These are phyloP conservation scores for Penicillium brasilianum DNA, from an alignment of 2,329 filamentous ascomycete species.

Conservation along the genomic window DNA sequence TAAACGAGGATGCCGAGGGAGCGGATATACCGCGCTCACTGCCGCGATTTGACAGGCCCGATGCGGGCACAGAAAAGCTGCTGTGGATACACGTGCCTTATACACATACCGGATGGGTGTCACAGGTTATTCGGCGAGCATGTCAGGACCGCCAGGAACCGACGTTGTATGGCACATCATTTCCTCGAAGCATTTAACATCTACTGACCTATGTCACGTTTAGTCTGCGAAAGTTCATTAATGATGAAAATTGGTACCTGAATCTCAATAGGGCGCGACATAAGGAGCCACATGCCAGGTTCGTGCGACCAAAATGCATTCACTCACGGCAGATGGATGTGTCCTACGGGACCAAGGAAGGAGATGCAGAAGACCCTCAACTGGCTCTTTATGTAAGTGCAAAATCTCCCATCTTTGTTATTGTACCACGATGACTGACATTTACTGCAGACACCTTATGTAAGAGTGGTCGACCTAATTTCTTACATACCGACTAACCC, in stretches of 20 bases:
- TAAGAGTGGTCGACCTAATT: slow-evolving; percentile 14
- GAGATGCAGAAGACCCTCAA: slow-evolving; percentile 28
- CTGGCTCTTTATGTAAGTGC: slow-evolving; percentile 39
- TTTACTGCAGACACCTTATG: slow-evolving; percentile 34
- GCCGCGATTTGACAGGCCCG: slow-evolving; percentile 41
- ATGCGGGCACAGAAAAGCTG: slow-evolving; percentile 41
- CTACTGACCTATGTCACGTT: slow-evolving; percentile 8
- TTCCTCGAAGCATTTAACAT: background rate
- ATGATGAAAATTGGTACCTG: slow-evolving; percentile 43
- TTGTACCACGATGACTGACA: background rate
- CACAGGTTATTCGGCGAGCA: slow-evolving; percentile 30
- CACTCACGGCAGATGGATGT: slow-evolving; percentile 36
- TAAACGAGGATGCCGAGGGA: slow-evolving; percentile 27
- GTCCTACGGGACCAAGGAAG: slow-evolving; percentile 18
- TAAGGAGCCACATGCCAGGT: slow-evolving; percentile 47
- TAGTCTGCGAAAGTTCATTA: slow-evolving; percentile 46
- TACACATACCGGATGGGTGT: slow-evolving; percentile 33
- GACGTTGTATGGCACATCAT: slow-evolving; percentile 19
- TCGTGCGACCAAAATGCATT: slow-evolving; percentile 44
- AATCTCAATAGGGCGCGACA: slow-evolving; percentile 45
- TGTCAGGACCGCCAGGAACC: slow-evolving; percentile 34
- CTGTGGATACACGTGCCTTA: slow-evolving; percentile 44
- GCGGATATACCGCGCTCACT: slow-evolving; percentile 32
- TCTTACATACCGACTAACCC: background rate
- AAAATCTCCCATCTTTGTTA: too few species aligned